phyloP scores from a whole-genome alignment of 2,329 filamentous ascomycete genomes.

The Lachnellula arida region DNA sequence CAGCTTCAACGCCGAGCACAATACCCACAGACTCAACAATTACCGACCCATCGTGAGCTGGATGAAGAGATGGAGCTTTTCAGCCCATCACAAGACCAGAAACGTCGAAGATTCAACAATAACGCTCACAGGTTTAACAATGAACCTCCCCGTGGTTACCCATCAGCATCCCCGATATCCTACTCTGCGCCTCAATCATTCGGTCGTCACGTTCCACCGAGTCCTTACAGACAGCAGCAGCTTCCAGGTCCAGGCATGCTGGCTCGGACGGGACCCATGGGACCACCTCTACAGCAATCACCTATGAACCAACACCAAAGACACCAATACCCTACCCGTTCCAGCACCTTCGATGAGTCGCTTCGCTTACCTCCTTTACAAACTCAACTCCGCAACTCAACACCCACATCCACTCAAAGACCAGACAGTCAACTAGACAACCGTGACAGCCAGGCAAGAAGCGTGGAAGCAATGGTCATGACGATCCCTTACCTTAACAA shows the following conservation, averaged over 20 bases:
- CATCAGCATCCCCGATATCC: constrained; percentile 35
- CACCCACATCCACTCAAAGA: constrained; percentile 34
- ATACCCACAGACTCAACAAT: constrained; percentile 22
- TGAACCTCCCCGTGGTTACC: constrained; percentile 36
- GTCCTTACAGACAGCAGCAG: constrained; percentile 37
- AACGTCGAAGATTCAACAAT: constrained; percentile 57
- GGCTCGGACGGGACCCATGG: constrained; percentile 25
- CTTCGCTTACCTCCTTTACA: constrained; percentile 33
- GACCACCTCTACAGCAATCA: constrained; percentile 26
- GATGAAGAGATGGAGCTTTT: constrained; percentile 37
- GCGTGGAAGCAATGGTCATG: constrained; percentile 68
- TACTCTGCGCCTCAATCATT: constrained; percentile 25
- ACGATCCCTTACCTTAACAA: constrained; percentile 70
- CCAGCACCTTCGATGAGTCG: constrained; percentile 29
- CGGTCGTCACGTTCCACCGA: constrained; percentile 21
- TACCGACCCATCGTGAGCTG: constrained; percentile 30
- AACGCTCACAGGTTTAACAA: constrained; percentile 49
- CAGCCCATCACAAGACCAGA: constrained; percentile 50
- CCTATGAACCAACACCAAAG: constrained; percentile 24
- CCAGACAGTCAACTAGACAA: constrained; percentile 29
- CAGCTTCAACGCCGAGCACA: constrained; percentile 20
- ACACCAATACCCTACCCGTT: constrained; percentile 23
- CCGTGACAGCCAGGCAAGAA: constrained; percentile 38
- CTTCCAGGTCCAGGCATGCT: constrained; percentile 22
- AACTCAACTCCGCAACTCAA: constrained; percentile 33